Evolutionary conservation across 1,139 yeast species (phyloP).

Genomic region (Saccharomyces hybrid): DNA sequence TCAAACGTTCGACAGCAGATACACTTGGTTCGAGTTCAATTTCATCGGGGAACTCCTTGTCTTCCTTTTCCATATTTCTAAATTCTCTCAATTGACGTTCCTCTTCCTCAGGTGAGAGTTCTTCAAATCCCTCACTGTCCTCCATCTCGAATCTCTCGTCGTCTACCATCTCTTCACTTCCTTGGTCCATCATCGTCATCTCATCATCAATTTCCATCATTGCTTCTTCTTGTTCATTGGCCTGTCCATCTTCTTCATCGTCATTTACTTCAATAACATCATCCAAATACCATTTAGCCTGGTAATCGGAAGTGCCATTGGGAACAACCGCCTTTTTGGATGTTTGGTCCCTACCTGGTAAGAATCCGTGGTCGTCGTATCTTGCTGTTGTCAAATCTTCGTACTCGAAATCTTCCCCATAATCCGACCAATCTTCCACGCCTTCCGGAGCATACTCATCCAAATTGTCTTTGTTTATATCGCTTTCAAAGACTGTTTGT

Average conservation of each 20-base stretch:
- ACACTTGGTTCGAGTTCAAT: conserved; percentile 72
- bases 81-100: conserved; percentile 63
- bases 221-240: conserved; percentile 32
- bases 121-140: conserved; percentile 46
- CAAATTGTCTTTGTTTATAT: conserved; percentile 53
- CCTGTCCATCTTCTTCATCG: conserved; percentile 39
- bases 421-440: conserved; percentile 40
- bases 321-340: conserved; percentile 49
- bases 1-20: conserved; percentile 65
- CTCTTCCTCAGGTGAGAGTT: conserved; percentile 76
- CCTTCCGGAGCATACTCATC: conserved; percentile 62
- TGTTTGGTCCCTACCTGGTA: conserved; percentile 37
- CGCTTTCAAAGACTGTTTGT: conserved; percentile 35
- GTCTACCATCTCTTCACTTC: conserved; percentile 21
- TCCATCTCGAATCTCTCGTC: conserved; percentile 28
- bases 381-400: conserved; percentile 49
- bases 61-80: conserved; percentile 69
- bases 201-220: conserved; percentile 26
- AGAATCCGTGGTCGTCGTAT: conserved; percentile 63
- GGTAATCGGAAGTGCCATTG: conserved; percentile 87
- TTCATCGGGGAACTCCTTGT: conserved; percentile 93
- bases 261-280: conserved; percentile 47
- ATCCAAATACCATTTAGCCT: conserved; percentile 84
- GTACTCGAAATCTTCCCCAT: conserved; percentile 38
- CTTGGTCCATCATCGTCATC: conserved; percentile 33